Conservation (phyloP, 768 basidiomycete genomes). For the Mycena venus region DNA sequence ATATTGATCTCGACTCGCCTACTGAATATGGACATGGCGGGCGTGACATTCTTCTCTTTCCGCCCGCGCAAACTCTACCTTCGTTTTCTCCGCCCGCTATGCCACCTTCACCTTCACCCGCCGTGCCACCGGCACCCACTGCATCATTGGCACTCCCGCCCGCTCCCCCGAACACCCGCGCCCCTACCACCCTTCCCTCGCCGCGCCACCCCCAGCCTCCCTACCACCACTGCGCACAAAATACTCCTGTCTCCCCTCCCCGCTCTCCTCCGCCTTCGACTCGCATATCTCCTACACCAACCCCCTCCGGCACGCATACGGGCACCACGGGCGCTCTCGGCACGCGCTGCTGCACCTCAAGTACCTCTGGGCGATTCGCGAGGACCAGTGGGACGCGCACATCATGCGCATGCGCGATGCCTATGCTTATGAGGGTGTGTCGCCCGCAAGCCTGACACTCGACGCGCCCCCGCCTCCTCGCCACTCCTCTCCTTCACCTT, state of each 20-base stretch:
- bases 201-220: conserved; percentile 41
- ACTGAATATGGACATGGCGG: conserved; percentile 12
- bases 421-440: conserved; percentile 46
- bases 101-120: conserved; percentile 27
- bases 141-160: background rate
- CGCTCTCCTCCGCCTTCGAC: conserved; percentile 46
- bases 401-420: conserved; percentile 36
- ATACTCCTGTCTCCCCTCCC: conserved; percentile 55
- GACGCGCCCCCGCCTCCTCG: conserved; percentile 35
- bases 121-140: conserved; percentile 18
- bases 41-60: conserved; percentile 22
- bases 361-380: conserved; percentile 71
- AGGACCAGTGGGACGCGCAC: conserved; percentile 64
- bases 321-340: conserved; percentile 74
- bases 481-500: conserved; percentile 36
- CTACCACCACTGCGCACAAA: conserved; percentile 40
- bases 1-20: conserved; percentile 37
- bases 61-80: conserved; percentile 20
- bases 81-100: background rate
- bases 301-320: conserved; percentile 57
- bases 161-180: background rate
- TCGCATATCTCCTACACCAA: conserved; percentile 43
- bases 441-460: conserved; percentile 17
- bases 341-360: conserved; percentile 72
- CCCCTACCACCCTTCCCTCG: conserved; percentile 43